Conservation (phyloP, 306 rosid genomes). For the Castanopsis chinensis region DNA sequence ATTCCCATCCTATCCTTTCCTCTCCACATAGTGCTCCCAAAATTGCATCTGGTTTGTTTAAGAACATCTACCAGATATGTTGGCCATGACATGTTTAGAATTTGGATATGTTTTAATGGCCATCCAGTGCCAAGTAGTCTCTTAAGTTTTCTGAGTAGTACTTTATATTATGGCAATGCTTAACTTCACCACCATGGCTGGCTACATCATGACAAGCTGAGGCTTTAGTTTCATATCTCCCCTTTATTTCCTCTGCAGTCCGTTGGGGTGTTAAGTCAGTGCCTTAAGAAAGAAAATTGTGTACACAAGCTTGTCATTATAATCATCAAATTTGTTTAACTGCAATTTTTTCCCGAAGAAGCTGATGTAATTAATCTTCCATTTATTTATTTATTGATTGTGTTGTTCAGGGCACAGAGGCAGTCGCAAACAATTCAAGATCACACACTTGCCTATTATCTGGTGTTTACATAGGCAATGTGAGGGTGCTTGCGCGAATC, state of each 20-base stretch:
- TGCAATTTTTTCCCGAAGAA: not conserved
- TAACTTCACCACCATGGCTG: not conserved
- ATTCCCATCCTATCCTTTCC: no score
- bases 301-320: not conserved
- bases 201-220: not conserved
- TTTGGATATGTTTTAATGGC: not conserved
- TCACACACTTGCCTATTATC: conserved; percentile 82
- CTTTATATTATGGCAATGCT: not conserved
- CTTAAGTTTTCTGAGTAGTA: not conserved
- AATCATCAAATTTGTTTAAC: not conserved
- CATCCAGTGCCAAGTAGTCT: not conserved
- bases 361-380: not conserved
- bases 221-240: not conserved
- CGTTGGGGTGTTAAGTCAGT: not conserved
- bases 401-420: conserved; percentile 76
- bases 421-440: conserved; percentile 84
- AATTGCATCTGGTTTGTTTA: not conserved
- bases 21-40: no score
- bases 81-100: not conserved
- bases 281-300: not conserved
- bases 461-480: conserved; percentile 77
- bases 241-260: not conserved
- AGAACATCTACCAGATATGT: not conserved
- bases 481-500: conserved; percentile 81
- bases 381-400: conserved; percentile 14